Evolutionary conservation across 2,329 filamentous ascomycete species (phyloP).

Genomic region (Keithomyces neogunnii): DNA sequence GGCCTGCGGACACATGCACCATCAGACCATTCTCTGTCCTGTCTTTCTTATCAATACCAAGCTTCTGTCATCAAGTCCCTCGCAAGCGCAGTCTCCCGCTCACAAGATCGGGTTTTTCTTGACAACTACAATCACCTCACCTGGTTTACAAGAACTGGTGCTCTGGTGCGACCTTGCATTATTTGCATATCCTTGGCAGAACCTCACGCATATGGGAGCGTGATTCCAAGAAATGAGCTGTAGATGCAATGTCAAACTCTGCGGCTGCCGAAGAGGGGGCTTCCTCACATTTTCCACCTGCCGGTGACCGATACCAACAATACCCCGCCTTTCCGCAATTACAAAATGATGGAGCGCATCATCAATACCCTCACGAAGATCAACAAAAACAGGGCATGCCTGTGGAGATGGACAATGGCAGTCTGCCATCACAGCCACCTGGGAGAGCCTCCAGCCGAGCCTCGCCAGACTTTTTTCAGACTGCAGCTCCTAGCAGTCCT

Average conservation of each 20-base stretch:
- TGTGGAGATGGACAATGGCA: neutral
- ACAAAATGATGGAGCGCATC: neutral
- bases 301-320: neutral
- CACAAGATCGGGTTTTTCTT: no score
- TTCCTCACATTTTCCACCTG: neutral
- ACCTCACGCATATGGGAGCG: no score
- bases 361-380: neutral
- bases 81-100: no score
- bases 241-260: neutral
- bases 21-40: no score
- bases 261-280: neutral
- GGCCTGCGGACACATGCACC: no score
- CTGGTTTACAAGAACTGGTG: no score
- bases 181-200: no score
- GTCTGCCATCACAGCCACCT: neutral
- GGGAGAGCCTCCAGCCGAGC: slow-evolving; percentile 40
- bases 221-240: neutral
- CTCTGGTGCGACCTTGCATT: no score
- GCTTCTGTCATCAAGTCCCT: no score
- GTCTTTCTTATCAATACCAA: no score
- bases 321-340: neutral
- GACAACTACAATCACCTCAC: no score
- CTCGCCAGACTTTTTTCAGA: slow-evolving; percentile 20
- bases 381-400: neutral
- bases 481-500: slow-evolving; percentile 2